Percentiles rank a stretch among this genome's conserved stretches.
Conservation (phyloP, 2,329 filamentous ascomycete genomes). For the Cladosporium sp. region DNA sequence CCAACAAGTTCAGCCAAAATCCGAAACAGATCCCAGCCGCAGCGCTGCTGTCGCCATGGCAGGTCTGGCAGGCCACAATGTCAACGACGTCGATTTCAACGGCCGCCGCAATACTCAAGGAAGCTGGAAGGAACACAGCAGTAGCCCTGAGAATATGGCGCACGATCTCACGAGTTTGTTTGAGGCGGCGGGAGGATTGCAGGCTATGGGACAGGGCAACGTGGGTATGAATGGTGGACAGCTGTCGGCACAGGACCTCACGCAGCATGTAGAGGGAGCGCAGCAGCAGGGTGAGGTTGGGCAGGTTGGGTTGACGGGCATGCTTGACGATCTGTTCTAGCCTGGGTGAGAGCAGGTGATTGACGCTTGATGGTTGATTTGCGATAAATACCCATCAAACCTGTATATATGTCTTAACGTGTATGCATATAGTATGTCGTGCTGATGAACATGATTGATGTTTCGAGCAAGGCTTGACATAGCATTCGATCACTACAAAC, state of each 20-base stretch:
- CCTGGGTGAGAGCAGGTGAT: not conserved
- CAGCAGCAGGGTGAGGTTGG: not conserved
- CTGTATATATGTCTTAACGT: no score
- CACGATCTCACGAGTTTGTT: slow-evolving; percentile 61
- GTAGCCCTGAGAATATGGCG: slow-evolving; percentile 57
- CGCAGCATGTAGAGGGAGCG: not conserved
- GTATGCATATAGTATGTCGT: no score
- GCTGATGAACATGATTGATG: no score
- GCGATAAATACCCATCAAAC: not conserved
- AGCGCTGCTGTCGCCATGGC: slow-evolving; percentile 63
- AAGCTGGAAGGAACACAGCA: slow-evolving; percentile 37
- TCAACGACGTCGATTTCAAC: slow-evolving; percentile 48
- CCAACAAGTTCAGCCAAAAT: slow-evolving; percentile 18
- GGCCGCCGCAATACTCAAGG: slow-evolving; percentile 10
- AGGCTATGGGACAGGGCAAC: slow-evolving; percentile 14
- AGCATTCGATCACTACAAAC: no score
- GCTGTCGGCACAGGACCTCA: not conserved
- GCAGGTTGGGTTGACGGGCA: slow-evolving; percentile 6
- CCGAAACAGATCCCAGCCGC: slow-evolving; percentile 54
- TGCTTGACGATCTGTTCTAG: slow-evolving; percentile 9
- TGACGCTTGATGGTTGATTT: not conserved
- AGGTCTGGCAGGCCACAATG: slow-evolving; percentile 58
- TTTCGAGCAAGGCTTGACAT: no score
- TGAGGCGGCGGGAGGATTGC: slow-evolving; percentile 56
- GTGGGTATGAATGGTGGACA: not conserved